A percentile compares a stretch with the other conserved stretches of the same genome.
phyloP scores from a whole-genome alignment of 768 basidiomycete genomes.

The Pisolithus tinctorius region DNA sequence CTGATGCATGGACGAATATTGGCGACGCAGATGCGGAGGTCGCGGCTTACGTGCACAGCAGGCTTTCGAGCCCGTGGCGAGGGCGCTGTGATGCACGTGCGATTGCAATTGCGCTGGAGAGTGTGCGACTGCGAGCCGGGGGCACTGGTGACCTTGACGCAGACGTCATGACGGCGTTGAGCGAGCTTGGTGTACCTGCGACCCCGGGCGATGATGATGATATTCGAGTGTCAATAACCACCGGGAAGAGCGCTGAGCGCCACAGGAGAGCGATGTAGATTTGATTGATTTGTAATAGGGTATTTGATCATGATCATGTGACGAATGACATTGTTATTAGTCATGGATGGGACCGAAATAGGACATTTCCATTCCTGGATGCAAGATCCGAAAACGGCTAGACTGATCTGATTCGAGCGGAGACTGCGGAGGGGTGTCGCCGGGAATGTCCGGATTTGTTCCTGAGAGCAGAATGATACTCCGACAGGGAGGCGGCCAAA shows the following conservation, averaged over 20 bases:
- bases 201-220: background rate
- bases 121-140: slow-evolving; percentile 23
- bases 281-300: background rate
- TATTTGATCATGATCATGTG: background rate
- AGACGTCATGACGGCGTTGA: slow-evolving; percentile 23
- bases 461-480: slow-evolving; percentile 28
- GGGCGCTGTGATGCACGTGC: slow-evolving; percentile 26
- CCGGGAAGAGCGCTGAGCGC: slow-evolving; percentile 29
- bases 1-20: background rate
- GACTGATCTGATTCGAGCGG: slow-evolving; percentile 25
- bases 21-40: slow-evolving; percentile 49
- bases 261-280: slow-evolving; percentile 16
- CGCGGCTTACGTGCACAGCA: slow-evolving; percentile 44
- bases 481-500: slow-evolving; percentile 25
- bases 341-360: slow-evolving; percentile 15
- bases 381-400: slow-evolving; percentile 17
- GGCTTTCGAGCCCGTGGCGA: slow-evolving; percentile 26
- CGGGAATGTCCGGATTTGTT: slow-evolving; percentile 29
- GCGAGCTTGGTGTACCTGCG: slow-evolving; percentile 26
- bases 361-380: slow-evolving; percentile 9
- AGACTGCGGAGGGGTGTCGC: slow-evolving; percentile 28
- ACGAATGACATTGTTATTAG: background rate
- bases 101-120: slow-evolving; percentile 29
- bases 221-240: slow-evolving; percentile 27
- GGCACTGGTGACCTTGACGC: slow-evolving; percentile 18